Evolutionary conservation across 1,284 basidiomycete species (phyloP), one percentile per base, ranked within the genome.

Genomic region (Tilletia indica): DNA sequence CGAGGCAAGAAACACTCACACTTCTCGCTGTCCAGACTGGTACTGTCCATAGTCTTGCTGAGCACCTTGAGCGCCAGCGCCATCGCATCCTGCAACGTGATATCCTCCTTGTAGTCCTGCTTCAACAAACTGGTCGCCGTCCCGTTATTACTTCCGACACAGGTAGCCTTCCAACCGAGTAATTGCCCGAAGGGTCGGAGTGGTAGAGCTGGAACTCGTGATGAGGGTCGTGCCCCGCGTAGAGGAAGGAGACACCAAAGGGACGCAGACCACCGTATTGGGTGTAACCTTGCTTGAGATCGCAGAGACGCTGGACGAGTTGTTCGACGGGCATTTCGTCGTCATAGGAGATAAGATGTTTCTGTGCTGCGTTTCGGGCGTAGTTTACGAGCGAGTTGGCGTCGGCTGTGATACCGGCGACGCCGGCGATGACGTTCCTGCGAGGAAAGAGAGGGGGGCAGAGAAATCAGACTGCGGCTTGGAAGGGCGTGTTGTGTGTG

Each of bases 41-140:
- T 98, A 76, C 93, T 94, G 84, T 99, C 96, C 95, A 99, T 97
- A 66, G 96, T 98, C 89, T 98, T 99, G 88, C 94, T 95, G 91
- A 99, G 93, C 69, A 94, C 92, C 86, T 91, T 92, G 78, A 97
- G 88, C 67, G 93, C 94, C 51, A 99, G 87, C 36, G 89, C 90
- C 81, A 96, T 91, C n/a, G 94, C 95, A n/a, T 82, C 82, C 68
- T 82, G 78, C 63, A 81, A 77, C 9, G 70, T 72, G 72, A 98
- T 91, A 74, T 94, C 93, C 78, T 98, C 96, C 86, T 97, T 97
- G 87, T 98, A 98, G 85, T 99, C 97, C 86, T 99, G 96, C 87
- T 98, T 96, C 77, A 99, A 87, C 80, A 99, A 86, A 80, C 91
- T 93, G 82, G 94, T 93, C 48, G 93, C 94, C 3, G 93, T 97